Evolutionary conservation across 345 rosid genomes (phyloP).

Genomic region (Brassica carinata): DNA sequence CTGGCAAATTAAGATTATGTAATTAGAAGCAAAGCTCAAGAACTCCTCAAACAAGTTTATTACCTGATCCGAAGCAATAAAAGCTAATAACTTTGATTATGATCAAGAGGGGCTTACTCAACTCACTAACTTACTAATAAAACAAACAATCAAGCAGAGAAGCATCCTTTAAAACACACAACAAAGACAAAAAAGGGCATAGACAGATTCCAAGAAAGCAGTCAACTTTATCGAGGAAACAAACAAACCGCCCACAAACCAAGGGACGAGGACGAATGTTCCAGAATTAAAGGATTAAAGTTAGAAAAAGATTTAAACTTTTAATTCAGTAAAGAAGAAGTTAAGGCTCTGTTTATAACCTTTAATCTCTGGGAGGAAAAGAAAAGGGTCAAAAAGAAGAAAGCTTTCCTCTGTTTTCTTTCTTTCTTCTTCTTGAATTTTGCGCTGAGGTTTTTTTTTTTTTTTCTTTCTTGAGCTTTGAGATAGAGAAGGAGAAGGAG

Average conservation of each 20-base stretch:
- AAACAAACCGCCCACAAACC: slow-evolving; percentile 26
- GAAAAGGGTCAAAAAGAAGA: slow-evolving; percentile 31
- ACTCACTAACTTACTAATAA: slow-evolving; percentile 11
- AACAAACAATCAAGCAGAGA: neutral
- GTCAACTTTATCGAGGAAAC: slow-evolving; percentile 40
- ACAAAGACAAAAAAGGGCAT: slow-evolving; percentile 1
- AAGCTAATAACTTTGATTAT: slow-evolving; percentile 11
- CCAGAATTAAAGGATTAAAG: slow-evolving; percentile 25
- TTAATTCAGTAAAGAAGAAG: neutral
- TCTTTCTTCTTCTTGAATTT: slow-evolving; percentile 28
- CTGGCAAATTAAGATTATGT: neutral
- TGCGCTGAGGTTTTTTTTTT: slow-evolving; percentile 15
- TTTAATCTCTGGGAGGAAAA: neutral
- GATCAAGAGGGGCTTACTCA: slow-evolving; percentile 13
- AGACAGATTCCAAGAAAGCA: slow-evolving; percentile 38
- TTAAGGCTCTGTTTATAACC: slow-evolving; percentile 16
- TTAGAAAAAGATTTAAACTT: neutral
- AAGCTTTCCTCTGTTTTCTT: slow-evolving; percentile 30
- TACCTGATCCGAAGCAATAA: slow-evolving; percentile 32
- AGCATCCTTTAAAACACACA: slow-evolving; percentile 14
- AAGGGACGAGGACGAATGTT: slow-evolving; percentile 25
- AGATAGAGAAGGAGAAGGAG: slow-evolving; percentile 1
- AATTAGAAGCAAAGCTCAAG: slow-evolving; percentile 7
- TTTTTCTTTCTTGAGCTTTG: slow-evolving; percentile 32
- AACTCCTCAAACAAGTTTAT: neutral